A percentile compares a stretch with the other conserved stretches of the same genome.
These are phyloP conservation scores for Kluyveromyces sp. DNA, from an alignment of 1,139 yeast genomes.

Conservation along the genomic window DNA sequence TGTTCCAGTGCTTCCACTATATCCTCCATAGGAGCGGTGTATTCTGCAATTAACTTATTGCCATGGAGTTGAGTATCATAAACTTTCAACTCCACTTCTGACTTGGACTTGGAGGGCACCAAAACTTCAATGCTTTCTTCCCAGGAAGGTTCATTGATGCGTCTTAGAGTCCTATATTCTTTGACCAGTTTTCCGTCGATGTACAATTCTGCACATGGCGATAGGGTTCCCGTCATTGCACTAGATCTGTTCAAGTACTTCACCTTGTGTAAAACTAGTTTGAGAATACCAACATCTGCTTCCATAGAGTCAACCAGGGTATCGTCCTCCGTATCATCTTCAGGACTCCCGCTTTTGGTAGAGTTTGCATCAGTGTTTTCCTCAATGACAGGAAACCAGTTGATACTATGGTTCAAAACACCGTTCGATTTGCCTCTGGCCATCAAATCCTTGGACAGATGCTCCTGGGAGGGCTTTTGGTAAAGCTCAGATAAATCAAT, in stretches of 20 bases:
- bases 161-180: constrained; percentile 53
- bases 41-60: constrained; percentile 37
- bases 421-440: constrained; percentile 56
- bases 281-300: constrained; percentile 50
- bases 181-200: constrained; percentile 49
- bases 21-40: constrained; percentile 48
- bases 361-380: neutral
- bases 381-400: constrained; percentile 52
- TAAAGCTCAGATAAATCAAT: constrained; percentile 53
- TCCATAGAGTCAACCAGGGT: constrained; percentile 24
- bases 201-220: constrained; percentile 63
- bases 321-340: constrained; percentile 8
- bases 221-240: constrained; percentile 62
- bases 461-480: constrained; percentile 41
- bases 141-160: constrained; percentile 68
- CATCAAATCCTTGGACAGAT: constrained; percentile 29
- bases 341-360: neutral
- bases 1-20: constrained; percentile 49
- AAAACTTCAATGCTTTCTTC: constrained; percentile 55
- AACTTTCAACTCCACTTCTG: constrained; percentile 47
- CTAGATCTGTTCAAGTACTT: constrained; percentile 57
- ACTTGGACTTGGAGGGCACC: constrained; percentile 50
- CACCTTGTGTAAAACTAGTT: constrained; percentile 65
- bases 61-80: constrained; percentile 45
- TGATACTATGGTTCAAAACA: constrained; percentile 50